Conservation (phyloP, 257 asterid species). For the Ligustrum vulgare region DNA sequence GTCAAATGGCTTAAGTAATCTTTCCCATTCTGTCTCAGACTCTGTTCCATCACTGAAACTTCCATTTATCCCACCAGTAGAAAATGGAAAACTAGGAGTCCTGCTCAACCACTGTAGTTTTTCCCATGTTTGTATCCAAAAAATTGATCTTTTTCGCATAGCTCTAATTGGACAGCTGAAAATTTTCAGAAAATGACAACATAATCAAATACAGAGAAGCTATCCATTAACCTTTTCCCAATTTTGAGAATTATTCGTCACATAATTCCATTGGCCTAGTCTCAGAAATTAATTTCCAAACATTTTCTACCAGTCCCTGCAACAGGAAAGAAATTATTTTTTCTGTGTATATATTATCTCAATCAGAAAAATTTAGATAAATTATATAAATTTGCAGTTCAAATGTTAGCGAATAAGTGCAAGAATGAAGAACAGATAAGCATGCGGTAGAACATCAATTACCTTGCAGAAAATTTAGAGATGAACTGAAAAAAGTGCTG, state of each 20-base stretch:
- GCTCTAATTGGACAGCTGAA: conserved; percentile 11
- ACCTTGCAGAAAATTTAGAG: neutral
- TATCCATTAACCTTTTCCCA: neutral
- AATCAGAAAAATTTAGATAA: neutral
- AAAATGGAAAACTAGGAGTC: conserved; percentile 30
- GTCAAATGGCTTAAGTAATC: conserved; percentile 82
- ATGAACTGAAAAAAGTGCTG: neutral
- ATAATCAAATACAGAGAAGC: conserved; percentile 10
- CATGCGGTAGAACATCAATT: neutral
- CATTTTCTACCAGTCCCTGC: conserved; percentile 19
- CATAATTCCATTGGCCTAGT: neutral
- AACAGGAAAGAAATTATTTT: conserved; percentile 11
- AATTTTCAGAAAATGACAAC: conserved; percentile 21
- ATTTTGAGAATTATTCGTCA: neutral
- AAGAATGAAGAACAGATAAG: neutral
- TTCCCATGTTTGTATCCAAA: conserved; percentile 17
- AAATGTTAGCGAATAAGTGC: neutral
- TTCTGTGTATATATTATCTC: neutral
- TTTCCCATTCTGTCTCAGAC: conserved; percentile 85
- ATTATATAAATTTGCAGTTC: neutral
- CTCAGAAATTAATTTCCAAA: conserved; percentile 6
- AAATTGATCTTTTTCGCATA: conserved; percentile 38
- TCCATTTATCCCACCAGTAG: conserved; percentile 32
- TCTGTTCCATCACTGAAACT: conserved; percentile 36
- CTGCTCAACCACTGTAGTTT: conserved; percentile 34